Evolutionary conservation across 495 filamentous ascomycete species (phyloP).

Genomic region (Bombardia bombarda): DNA sequence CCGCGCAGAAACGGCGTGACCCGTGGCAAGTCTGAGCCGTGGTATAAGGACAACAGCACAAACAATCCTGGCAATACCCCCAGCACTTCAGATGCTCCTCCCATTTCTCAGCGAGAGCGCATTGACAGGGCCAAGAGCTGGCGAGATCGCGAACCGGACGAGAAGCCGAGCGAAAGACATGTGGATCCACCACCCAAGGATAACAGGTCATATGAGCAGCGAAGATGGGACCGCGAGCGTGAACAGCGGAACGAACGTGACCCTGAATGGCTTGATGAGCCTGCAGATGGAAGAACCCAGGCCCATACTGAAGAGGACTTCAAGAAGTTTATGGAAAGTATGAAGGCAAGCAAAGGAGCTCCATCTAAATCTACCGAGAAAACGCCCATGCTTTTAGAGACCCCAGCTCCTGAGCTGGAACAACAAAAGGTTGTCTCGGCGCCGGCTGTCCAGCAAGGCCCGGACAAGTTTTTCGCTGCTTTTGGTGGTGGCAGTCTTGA

Average conservation of each 20-base stretch:
- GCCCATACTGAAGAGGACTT: slow-evolving; percentile 86
- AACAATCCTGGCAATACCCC: too few relatives aligned
- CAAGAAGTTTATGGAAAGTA: slow-evolving; percentile 86
- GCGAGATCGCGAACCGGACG: slow-evolving; percentile 56
- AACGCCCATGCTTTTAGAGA: slow-evolving; percentile 25
- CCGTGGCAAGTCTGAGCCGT: slow-evolving; percentile 37
- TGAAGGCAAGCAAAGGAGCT: slow-evolving; percentile 58
- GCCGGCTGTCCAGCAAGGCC: slow-evolving; percentile 54
- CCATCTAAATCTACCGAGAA: slow-evolving; percentile 40
- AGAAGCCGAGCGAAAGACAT: slow-evolving; percentile 28
- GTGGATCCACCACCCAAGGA: slow-evolving; percentile 29
- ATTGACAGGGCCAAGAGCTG: slow-evolving; percentile 54
- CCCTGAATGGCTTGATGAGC: slow-evolving; percentile 80
- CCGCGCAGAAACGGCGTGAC: slow-evolving; percentile 47
- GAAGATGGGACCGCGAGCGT: slow-evolving; percentile 58
- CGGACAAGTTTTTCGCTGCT: slow-evolving; percentile 76
- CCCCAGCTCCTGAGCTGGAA: slow-evolving; percentile 23
- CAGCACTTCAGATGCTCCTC: slow-evolving; percentile 13
- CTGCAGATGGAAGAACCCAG: slow-evolving; percentile 58
- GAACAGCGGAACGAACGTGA: slow-evolving; percentile 62
- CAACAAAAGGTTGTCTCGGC: slow-evolving; percentile 43
- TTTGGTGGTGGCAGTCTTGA: slow-evolving; percentile 41
- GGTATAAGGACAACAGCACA: slow-evolving; percentile 28
- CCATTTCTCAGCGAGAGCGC: slow-evolving; percentile 46
- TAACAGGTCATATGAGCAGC: slow-evolving; percentile 29